Evolutionary conservation across 208 protist genomes (phyloP).

Genomic region (Leishmania major): DNA sequence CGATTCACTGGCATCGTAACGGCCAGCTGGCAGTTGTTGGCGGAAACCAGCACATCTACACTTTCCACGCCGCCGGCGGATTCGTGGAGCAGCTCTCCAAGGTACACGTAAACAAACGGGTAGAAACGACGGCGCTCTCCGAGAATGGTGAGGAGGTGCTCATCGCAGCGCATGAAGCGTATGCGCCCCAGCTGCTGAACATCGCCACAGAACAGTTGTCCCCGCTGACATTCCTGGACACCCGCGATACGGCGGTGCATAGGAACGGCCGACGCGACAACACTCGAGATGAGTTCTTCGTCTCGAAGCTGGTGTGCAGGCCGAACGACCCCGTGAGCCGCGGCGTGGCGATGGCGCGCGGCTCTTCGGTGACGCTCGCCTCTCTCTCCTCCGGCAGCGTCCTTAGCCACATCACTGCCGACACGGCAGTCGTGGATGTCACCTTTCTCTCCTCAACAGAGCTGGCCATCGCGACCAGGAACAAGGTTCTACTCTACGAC

Average conservation of each 20-base stretch:
- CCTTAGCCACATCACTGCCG: conserved; percentile 48
- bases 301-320: conserved; percentile 40
- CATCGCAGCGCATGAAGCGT: conserved; percentile 59
- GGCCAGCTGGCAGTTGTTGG: conserved; percentile 78
- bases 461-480: conserved; percentile 64
- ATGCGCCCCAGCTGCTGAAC: conserved; percentile 57
- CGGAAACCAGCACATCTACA: conserved; percentile 79
- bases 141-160: conserved; percentile 75
- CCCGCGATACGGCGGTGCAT: conserved; percentile 61
- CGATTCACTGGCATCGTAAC: conserved; percentile 85
- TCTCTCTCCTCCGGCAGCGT: conserved; percentile 75
- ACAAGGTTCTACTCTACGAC: conserved; percentile 76
- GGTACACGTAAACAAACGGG: conserved; percentile 46
- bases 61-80: conserved; percentile 79
- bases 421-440: conserved; percentile 53
- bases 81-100: conserved; percentile 85
- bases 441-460: conserved; percentile 58
- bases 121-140: conserved; percentile 62
- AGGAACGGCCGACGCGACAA: conserved; percentile 70
- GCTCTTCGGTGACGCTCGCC: conserved; percentile 63
- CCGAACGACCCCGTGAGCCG: conserved; percentile 20
- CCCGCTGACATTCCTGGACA: conserved; percentile 73
- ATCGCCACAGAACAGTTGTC: conserved; percentile 69
- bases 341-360: conserved; percentile 56
- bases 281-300: conserved; percentile 61